Percentiles rank a stretch among this genome's conserved stretches.
Conservation (phyloP, 2,329 filamentous ascomycete genomes). For the Alternaria infectoria region DNA sequence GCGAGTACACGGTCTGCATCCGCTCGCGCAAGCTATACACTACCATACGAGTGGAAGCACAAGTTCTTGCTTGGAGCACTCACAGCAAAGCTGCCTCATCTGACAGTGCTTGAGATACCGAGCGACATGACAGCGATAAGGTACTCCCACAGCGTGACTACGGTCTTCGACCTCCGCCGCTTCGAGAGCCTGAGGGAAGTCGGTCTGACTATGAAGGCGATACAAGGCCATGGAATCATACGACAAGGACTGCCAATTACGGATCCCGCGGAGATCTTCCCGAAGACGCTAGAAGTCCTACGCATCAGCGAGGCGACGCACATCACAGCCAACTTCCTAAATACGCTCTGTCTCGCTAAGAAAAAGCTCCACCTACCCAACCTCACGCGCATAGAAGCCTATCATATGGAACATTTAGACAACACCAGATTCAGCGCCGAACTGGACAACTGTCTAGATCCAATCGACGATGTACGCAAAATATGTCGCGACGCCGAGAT, state of each 20-base stretch:
- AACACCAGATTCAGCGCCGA: not conserved
- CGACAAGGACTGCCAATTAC: not conserved
- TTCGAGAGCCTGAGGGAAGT: conserved; percentile 17
- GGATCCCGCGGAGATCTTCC: conserved; percentile 13
- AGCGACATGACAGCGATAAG: conserved; percentile 10
- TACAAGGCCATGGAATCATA: not conserved
- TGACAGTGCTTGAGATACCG: conserved; percentile 17
- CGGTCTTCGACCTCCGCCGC: conserved; percentile 11
- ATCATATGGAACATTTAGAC: not conserved
- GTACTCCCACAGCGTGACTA: not conserved
- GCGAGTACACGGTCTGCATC: not conserved
- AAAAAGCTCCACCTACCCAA: not conserved
- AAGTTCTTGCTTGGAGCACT: not conserved
- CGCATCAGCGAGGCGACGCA: conserved; percentile 19
- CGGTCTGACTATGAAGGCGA: conserved; percentile 17
- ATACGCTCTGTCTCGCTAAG: conserved; percentile 13
- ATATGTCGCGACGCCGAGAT: conserved; percentile 7
- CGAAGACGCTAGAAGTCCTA: conserved; percentile 16
- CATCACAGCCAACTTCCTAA: conserved; percentile 5
- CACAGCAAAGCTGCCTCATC: not conserved
- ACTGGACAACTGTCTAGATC: not conserved
- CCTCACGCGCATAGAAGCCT: conserved; percentile 18
- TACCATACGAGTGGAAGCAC: not conserved
- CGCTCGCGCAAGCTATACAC: no score
- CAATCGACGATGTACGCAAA: not conserved